Evolutionary conservation across 2,329 filamentous ascomycete species (phyloP), one percentile per base, ranked within the genome.

Genomic region (Drechslerella stenobrocha): DNA sequence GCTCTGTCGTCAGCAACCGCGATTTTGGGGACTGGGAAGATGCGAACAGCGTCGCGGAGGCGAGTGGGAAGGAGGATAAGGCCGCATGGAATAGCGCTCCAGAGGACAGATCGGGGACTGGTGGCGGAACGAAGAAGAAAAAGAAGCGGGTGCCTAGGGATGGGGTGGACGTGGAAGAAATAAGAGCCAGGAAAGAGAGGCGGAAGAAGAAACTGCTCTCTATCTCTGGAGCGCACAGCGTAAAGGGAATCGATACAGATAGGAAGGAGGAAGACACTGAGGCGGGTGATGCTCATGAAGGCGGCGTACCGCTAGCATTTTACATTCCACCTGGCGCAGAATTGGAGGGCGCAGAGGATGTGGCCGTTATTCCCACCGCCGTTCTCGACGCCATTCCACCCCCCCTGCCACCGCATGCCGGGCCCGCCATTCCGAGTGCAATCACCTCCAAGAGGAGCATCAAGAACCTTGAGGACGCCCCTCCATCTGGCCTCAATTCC

Each of bases 71-170:
- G n/a, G 60, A 73, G 28, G 37, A 73, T 60, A 55, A 61, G 37
- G 53, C 71, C 50, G 73, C 69, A 11, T 71, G 70, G 72, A 69
- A 71, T 32, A 72, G 67, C 44, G 65, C 70, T 3, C 65, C 57
- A n/a, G 71, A 72, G 52, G 66, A 67, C 30, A 70, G 72, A 51
- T n/a, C n/a, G n/a, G n/a, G n/a, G n/a, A n/a, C n/a, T n/a, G 59
- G 40, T 37, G 22, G 15, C 7, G 20, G 67, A 64, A 44, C 63
- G 50, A 69, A 59, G 48, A 65, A 71, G 37, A 63, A 71, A 58
- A 71, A 71, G 48, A 46, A 67, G 50, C 32, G 70, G 50, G 42
- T 67, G 58, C 20, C 55, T 65, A 66, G 70, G 70, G 64, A 70
- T 67, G 63, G 73, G 58, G 64, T 67, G 66, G 70, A 71, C 65